phyloP scores from a whole-genome alignment of 139 green algal species.

The Yamagishiella unicocca region DNA sequence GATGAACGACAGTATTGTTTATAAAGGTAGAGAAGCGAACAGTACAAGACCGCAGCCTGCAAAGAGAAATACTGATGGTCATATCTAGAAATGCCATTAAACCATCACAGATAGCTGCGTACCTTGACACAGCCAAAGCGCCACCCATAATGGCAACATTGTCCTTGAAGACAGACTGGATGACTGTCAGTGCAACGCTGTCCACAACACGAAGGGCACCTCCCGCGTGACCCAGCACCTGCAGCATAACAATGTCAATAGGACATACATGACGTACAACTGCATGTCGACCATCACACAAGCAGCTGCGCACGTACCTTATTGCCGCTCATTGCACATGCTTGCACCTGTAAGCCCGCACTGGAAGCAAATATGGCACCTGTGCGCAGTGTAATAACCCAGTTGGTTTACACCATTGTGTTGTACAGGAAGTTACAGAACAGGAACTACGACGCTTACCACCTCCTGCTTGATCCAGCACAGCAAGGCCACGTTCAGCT shows the following conservation, averaged over 20 bases:
- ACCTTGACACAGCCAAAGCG: neutral
- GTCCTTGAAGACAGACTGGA: neutral
- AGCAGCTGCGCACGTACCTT: neutral
- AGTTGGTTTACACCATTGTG: neutral
- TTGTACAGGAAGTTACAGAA: neutral
- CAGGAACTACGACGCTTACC: neutral
- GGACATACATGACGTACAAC: neutral
- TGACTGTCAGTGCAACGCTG: neutral
- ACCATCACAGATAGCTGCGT: too few species aligned
- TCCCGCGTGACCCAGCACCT: conserved; percentile 7
- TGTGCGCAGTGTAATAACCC: neutral
- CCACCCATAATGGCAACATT: conserved; percentile 28
- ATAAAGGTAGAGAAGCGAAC: too few species aligned
- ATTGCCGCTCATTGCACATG: neutral
- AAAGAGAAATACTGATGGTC: too few species aligned
- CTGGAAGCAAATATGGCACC: neutral
- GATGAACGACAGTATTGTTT: conserved; percentile 9
- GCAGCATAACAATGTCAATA: neutral
- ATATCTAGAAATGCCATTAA: too few species aligned
- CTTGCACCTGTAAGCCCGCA: neutral
- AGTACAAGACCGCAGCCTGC: too few species aligned
- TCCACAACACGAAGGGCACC: conserved; percentile 5
- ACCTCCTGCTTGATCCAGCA: neutral
- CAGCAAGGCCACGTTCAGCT: neutral
- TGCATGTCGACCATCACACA: neutral